Evolutionary conservation across 768 basidiomycete genomes (phyloP).

Genomic region (Suillus bovinus): DNA sequence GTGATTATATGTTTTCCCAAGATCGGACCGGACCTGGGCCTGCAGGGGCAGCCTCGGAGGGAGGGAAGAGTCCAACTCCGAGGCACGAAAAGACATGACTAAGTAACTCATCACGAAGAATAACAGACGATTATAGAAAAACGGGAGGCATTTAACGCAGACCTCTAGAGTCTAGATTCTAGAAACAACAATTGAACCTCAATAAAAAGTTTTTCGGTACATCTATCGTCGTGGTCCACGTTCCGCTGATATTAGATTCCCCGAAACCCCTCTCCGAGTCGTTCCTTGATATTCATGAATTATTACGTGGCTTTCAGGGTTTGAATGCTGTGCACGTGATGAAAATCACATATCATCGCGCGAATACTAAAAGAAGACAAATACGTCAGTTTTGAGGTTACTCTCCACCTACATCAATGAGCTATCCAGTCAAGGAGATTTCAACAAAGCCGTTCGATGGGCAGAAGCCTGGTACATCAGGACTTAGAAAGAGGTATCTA

Average conservation of each 20-base stretch:
- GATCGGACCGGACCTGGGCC: not conserved
- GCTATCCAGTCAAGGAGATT: slow-evolving; percentile 60
- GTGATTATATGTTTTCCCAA: not conserved
- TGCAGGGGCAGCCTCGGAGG: not conserved
- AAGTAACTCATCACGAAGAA: not conserved
- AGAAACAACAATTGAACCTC: not conserved
- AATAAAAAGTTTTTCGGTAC: not conserved
- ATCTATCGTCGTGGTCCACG: not conserved
- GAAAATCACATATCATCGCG: slow-evolving; percentile 12
- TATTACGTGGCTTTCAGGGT: not conserved
- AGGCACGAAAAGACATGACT: not conserved
- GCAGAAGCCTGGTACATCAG: slow-evolving; percentile 98
- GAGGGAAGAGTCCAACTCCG: not conserved
- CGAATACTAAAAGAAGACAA: slow-evolving; percentile 18
- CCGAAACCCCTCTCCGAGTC: not conserved
- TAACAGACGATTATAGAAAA: not conserved
- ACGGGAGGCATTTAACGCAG: not conserved
- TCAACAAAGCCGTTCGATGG: slow-evolving; percentile 86
- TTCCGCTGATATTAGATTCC: not conserved
- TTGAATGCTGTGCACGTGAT: slow-evolving; percentile 9
- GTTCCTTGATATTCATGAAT: not conserved
- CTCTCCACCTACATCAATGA: slow-evolving; percentile 34
- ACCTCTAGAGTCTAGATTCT: not conserved
- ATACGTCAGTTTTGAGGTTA: not conserved
- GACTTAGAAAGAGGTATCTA: slow-evolving; percentile 86